Evolutionary conservation across 192 early-diverging fungal genomes (phyloP).

Genomic region (Coemansia erecta): DNA sequence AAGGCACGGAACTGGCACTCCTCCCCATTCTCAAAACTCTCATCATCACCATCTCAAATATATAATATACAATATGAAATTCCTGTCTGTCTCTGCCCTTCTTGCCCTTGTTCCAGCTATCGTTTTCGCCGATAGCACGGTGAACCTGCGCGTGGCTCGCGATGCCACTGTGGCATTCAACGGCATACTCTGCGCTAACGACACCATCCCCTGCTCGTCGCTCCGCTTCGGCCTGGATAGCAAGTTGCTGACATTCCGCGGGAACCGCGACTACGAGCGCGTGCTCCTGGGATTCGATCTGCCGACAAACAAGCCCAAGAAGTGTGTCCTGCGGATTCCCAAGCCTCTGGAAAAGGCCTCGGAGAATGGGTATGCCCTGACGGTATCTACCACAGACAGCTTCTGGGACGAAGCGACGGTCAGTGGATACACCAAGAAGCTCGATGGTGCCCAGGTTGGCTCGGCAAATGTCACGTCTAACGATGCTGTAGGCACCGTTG

Average conservation of each 20-base stretch:
- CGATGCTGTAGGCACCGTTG: constrained; percentile 5
- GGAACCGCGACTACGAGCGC: constrained; percentile 50
- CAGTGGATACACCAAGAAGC: constrained; percentile 27
- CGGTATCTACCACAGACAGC: constrained; percentile 32
- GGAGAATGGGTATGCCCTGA: constrained; percentile 15
- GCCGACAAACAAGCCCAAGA: constrained; percentile 17
- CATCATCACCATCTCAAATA: too few species aligned
- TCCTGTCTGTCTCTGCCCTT: too few species aligned
- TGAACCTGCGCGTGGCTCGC: constrained; percentile 3
- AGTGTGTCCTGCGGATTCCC: constrained; percentile 32
- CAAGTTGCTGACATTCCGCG: constrained; percentile 30
- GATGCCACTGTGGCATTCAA: constrained; percentile 9
- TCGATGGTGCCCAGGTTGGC: constrained; percentile 22
- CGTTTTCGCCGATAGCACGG: not conserved
- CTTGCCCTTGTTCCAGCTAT: not conserved
- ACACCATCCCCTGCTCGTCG: constrained; percentile 10
- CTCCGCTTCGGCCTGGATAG: constrained; percentile 2
- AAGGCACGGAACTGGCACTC: too few species aligned
- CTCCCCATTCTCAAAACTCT: too few species aligned
- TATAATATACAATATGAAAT: too few species aligned
- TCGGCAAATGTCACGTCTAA: constrained; percentile 10
- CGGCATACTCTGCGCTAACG: constrained; percentile 6
- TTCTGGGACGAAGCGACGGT: constrained; percentile 46
- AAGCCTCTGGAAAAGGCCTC: constrained; percentile 10
- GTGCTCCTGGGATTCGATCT: constrained; percentile 48